Evolutionary conservation across 2,329 filamentous ascomycete genomes (phyloP).

Genomic region (Orbilia quercus): DNA sequence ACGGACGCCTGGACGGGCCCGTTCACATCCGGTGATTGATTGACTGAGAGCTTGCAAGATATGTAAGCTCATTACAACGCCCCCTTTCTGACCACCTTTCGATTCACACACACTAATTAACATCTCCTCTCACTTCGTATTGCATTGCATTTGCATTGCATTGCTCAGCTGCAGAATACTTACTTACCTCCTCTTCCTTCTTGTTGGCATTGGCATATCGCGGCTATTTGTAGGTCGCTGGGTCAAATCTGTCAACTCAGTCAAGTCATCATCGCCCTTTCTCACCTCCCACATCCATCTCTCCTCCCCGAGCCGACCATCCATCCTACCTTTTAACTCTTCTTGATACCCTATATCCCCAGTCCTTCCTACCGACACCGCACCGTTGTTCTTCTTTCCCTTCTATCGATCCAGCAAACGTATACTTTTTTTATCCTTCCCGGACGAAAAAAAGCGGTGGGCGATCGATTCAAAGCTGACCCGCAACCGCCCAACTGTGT

Average conservation of each 20-base stretch:
- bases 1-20: conserved; percentile 17
- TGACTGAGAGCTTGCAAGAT: neutral
- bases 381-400: too few species aligned
- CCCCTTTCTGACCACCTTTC: conserved; percentile 19
- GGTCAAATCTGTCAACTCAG: neutral
- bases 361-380: too few species aligned
- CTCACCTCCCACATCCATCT: neutral
- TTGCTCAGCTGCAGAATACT: too few species aligned
- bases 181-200: too few species aligned
- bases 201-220: too few species aligned
- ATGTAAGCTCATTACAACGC: neutral
- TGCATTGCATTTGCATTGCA: neutral
- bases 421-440: too few species aligned
- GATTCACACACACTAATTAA: neutral
- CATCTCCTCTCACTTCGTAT: neutral
- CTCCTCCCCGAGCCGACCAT: too few species aligned
- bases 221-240: too few species aligned
- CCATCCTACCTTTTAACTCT: too few species aligned
- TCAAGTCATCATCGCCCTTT: neutral
- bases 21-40: conserved; percentile 27
- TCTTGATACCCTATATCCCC: too few species aligned
- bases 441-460: neutral
- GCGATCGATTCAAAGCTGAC: neutral
- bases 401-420: too few species aligned
- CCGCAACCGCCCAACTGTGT: neutral